phyloP scores from a whole-genome alignment of 2,329 filamentous ascomycete species.

The Chaetomiaceae sp. region DNA sequence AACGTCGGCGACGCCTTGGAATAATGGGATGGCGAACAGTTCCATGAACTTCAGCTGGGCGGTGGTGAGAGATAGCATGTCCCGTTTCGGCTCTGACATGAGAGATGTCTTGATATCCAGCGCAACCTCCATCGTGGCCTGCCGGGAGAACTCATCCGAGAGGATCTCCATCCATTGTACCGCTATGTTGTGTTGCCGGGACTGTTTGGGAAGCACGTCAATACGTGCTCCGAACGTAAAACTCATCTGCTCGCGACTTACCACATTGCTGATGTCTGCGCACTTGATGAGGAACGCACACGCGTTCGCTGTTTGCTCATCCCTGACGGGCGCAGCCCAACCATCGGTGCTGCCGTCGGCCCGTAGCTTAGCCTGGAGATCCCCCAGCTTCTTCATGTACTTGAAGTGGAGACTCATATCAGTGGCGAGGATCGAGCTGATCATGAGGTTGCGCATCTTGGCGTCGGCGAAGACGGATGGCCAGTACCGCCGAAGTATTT shows the following conservation, averaged over 20 bases:
- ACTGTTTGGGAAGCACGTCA: constrained; percentile 42
- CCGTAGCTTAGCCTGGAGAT: constrained; percentile 70
- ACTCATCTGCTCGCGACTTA: constrained; percentile 47
- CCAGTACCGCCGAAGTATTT: constrained; percentile 91
- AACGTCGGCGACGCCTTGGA: constrained; percentile 79
- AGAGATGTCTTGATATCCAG: constrained; percentile 83
- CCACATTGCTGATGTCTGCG: constrained; percentile 97
- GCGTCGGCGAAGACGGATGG: constrained; percentile 71
- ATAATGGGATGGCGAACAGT: constrained; percentile 86
- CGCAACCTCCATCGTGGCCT: constrained; percentile 85
- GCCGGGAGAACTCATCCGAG: constrained; percentile 91
- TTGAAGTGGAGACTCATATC: constrained; percentile 97
- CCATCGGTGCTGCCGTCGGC: constrained; percentile 59
- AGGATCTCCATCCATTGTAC: constrained; percentile 86
- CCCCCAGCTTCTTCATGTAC: constrained; percentile 86
- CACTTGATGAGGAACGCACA: constrained; percentile 95
- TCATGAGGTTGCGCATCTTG: constrained; percentile 83
- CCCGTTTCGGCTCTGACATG: constrained; percentile 76
- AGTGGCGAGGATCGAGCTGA: constrained; percentile 93
- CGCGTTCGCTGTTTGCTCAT: constrained; percentile 72
- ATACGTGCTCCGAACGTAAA: background rate
- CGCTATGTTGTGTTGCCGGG: constrained; percentile 75
- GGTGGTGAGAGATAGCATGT: constrained; percentile 73
- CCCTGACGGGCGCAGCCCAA: constrained; percentile 70
- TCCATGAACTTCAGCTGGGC: constrained; percentile 96